These are phyloP conservation scores for Cordyceps farinosa DNA, from an alignment of 2,329 filamentous ascomycete species.

Conservation along the genomic window DNA sequence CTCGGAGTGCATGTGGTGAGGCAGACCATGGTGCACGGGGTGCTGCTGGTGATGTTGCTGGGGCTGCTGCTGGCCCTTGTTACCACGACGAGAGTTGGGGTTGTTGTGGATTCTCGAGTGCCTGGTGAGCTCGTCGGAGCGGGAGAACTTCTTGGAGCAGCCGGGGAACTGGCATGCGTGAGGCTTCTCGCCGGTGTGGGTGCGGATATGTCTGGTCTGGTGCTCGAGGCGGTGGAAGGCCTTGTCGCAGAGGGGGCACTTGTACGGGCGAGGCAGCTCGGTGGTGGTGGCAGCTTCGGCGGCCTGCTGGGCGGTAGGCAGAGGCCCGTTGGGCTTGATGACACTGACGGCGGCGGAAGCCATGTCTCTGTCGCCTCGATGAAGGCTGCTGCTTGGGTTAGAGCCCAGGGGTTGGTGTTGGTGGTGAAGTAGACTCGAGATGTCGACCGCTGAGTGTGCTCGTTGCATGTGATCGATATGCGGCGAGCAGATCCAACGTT, in stretches of 20 bases:
- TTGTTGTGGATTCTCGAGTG: constrained; percentile 99
- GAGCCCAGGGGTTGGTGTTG: constrained; percentile 24
- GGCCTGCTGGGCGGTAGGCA: constrained; percentile 61
- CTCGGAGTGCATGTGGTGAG: constrained; percentile 48
- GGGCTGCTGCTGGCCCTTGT: constrained; percentile 61
- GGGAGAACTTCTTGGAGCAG: constrained; percentile 95
- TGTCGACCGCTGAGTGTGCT: constrained; percentile 69
- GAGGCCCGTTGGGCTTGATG: constrained; percentile 59
- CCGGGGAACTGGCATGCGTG: constrained; percentile 93
- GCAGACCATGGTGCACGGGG: constrained; percentile 37
- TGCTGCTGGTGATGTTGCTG: constrained; percentile 35
- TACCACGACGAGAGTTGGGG: constrained; percentile 89
- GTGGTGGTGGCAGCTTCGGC: constrained; percentile 46
- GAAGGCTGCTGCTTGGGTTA: constrained; percentile 25
- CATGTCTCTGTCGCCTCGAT: constrained; percentile 44
- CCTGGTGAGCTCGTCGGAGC: constrained; percentile 92
- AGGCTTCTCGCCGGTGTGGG: constrained; percentile 96
- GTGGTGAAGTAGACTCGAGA: constrained; percentile 71
- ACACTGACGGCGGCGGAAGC: constrained; percentile 48
- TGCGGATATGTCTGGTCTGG: constrained; percentile 86
- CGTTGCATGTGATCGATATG: constrained; percentile 67
- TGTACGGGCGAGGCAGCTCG: constrained; percentile 93
- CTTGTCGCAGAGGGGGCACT: constrained; percentile 97
- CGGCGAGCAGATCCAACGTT: constrained; percentile 16
- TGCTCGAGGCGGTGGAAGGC: constrained; percentile 98